Percentiles rank a stretch among this genome's conserved stretches.
These are phyloP conservation scores for Malbranchea zuffiana DNA, from an alignment of 2,329 filamentous ascomycete genomes.

Conservation along the genomic window DNA sequence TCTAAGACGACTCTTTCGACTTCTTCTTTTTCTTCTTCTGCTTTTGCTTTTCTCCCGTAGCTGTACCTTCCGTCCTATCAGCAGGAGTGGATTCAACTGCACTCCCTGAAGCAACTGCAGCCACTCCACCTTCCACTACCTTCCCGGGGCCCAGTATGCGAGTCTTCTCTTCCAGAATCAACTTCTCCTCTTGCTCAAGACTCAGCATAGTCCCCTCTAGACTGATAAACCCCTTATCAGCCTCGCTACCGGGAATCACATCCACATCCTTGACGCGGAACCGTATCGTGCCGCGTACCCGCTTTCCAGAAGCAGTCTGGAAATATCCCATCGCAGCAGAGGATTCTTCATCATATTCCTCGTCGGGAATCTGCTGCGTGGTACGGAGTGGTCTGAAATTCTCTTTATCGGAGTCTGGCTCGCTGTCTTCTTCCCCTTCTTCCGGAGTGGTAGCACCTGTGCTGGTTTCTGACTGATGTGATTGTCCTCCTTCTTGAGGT, in stretches of 20 bases:
- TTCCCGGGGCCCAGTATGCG: slow-evolving; percentile 22
- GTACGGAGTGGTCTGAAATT: slow-evolving; percentile 28
- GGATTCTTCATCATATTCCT: slow-evolving; percentile 38
- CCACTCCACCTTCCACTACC: slow-evolving; percentile 16
- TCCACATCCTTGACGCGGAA: slow-evolving; percentile 83
- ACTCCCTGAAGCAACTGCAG: slow-evolving; percentile 2
- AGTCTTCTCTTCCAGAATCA: slow-evolving; percentile 45
- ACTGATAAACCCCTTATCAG: slow-evolving; percentile 64
- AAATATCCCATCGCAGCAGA: slow-evolving; percentile 58
- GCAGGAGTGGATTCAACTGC: neutral
- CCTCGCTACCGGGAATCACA: slow-evolving; percentile 54
- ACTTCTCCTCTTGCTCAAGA: slow-evolving; percentile 52
- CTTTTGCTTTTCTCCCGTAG: slow-evolving; percentile 8
- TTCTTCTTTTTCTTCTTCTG: slow-evolving; percentile 12
- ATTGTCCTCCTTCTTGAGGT: slow-evolving; percentile 7
- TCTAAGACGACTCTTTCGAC: slow-evolving; percentile 7
- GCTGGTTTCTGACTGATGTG: slow-evolving; percentile 2
- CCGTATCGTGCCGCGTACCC: slow-evolving; percentile 57
- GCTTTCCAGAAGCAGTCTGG: slow-evolving; percentile 58
- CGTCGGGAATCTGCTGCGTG: slow-evolving; percentile 22
- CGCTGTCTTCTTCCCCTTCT: slow-evolving; percentile 16
- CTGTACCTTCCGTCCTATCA: neutral
- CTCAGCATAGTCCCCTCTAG: slow-evolving; percentile 80
- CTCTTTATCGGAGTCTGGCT: slow-evolving; percentile 31
- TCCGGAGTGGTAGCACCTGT: slow-evolving; percentile 1